Evolutionary conservation across 345 rosid genomes (phyloP), one percentile per base, ranked within the genome.

Genomic region (Hirschfeldia incana): DNA sequence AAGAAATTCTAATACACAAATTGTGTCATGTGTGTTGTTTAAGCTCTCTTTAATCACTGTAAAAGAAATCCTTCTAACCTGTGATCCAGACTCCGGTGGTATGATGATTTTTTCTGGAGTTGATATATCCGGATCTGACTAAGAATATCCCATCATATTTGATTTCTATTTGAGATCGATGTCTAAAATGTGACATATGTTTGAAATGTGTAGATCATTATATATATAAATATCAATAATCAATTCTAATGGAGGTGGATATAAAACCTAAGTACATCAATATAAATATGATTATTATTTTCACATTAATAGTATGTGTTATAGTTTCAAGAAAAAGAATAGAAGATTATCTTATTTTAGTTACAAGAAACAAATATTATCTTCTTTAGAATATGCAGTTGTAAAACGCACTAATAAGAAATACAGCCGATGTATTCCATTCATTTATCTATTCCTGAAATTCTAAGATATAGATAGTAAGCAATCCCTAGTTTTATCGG

Each of bases 401-500:
- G 59, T 13, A 49, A n/a, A 49, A 49, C 59, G 9, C 59, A 53
- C 26, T 15, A 58, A 58, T 58, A 61, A 69, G 15, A 69, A 58
- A 58, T 58, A 26, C 12, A 58, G 13, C 13, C 15, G 10, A 53
- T 53, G 28, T 65, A 74, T 65, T 37, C 36, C 55, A 74, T n/a
- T 53, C 29, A 16, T 12, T 66, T 66, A 7, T 16, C 15, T 55
- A 36, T 4, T 55, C 12, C 15, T 4, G 29, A 75, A 34, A 32
- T 74, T 17, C 39, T 26, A 59, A 57, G 67, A 76, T 59, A 68
- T 59, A 59, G 42, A 33, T 49, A 21, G 57, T 77, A 77, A 63
- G 65, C 80, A 77, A 63, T 77, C 76, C 76, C 76, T 63, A 64
- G 76, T 77, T 51, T 53, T 53, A 63, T 70, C 55, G 65, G 21